These are phyloP conservation scores for Malassezia nana DNA, from an alignment of 1,284 basidiomycete genomes.

Conservation along the genomic window DNA sequence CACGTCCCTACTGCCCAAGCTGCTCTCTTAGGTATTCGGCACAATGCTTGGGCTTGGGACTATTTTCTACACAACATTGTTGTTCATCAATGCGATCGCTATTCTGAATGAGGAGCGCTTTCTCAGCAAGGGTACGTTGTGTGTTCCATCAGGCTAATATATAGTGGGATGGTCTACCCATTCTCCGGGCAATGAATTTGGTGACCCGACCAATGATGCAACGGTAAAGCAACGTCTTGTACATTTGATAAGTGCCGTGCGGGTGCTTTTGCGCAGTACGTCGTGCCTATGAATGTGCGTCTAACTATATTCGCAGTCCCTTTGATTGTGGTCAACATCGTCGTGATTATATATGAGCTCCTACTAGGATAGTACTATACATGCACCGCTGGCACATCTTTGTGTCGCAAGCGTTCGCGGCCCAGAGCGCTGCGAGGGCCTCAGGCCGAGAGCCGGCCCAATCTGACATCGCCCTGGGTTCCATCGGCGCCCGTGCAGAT, in stretches of 20 bases:
- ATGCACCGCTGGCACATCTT: too few relatives aligned
- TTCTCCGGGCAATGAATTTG: conserved; percentile 23
- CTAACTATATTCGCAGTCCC: conserved; percentile 13
- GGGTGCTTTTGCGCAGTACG: conserved; percentile 88
- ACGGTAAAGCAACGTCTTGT: conserved; percentile 75
- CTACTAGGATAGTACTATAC: conserved; percentile 10
- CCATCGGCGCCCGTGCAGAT: neutral
- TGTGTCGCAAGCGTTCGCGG: neutral
- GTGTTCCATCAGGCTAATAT: neutral
- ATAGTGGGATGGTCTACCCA: conserved; percentile 77
- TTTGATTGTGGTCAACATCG: conserved; percentile 11
- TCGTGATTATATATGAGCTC: conserved; percentile 18
- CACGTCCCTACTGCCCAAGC: too few relatives aligned
- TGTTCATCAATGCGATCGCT: conserved; percentile 84
- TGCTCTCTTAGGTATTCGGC: neutral
- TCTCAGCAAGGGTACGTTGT: conserved; percentile 71
- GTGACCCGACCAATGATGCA: conserved; percentile 20
- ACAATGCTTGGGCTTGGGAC: conserved; percentile 35
- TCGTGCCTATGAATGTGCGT: conserved; percentile 18
- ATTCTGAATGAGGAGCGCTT: conserved; percentile 91
- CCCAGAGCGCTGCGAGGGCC: too few relatives aligned
- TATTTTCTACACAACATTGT: conserved; percentile 54
- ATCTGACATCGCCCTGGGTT: neutral
- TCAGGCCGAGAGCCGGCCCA: too few relatives aligned
- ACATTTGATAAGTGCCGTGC: conserved; percentile 81